These are phyloP conservation scores for Kwoniella sp. DNA, from an alignment of 768 basidiomycete genomes.

Conservation along the genomic window DNA sequence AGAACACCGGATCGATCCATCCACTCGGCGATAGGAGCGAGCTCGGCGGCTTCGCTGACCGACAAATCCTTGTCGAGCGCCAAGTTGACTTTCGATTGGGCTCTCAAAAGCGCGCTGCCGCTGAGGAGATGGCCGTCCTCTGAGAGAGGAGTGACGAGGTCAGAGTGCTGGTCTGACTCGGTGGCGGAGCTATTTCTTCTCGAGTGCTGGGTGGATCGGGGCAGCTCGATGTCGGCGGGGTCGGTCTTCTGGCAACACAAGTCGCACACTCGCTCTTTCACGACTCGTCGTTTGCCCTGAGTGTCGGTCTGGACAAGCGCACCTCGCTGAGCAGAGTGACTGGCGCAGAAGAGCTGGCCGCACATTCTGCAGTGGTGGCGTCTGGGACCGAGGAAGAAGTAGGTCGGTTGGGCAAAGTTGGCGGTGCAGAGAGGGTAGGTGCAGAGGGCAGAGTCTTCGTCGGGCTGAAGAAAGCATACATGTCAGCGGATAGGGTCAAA, in stretches of 20 bases:
- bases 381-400: slow-evolving; percentile 40
- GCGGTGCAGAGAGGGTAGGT: slow-evolving; percentile 39
- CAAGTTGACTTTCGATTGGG: slow-evolving; percentile 15
- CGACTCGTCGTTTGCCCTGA: slow-evolving; percentile 19
- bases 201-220: slow-evolving; percentile 18
- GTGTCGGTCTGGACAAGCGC: slow-evolving; percentile 20
- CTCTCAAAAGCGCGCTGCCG: slow-evolving; percentile 10
- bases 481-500: background rate
- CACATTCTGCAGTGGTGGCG: slow-evolving; percentile 50
- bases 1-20: slow-evolving; percentile 48
- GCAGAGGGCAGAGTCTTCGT: slow-evolving; percentile 41
- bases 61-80: slow-evolving; percentile 3
- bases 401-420: slow-evolving; percentile 38
- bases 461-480: slow-evolving; percentile 25
- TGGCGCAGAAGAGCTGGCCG: slow-evolving; percentile 39
- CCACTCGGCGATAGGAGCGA: slow-evolving; percentile 47
- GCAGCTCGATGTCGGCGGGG: slow-evolving; percentile 8
- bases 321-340: slow-evolving; percentile 34
- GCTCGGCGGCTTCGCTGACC: slow-evolving; percentile 7
- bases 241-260: slow-evolving; percentile 22
- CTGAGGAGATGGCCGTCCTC: slow-evolving; percentile 23
- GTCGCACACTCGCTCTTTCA: slow-evolving; percentile 44
- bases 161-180: slow-evolving; percentile 21
- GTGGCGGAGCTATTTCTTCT: slow-evolving; percentile 21
- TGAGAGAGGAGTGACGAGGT: slow-evolving; percentile 29